Evolutionary conservation across 2,329 filamentous ascomycete genomes (phyloP), one percentile per base, ranked within the genome.

Genomic region (Coleophoma cylindrospora): DNA sequence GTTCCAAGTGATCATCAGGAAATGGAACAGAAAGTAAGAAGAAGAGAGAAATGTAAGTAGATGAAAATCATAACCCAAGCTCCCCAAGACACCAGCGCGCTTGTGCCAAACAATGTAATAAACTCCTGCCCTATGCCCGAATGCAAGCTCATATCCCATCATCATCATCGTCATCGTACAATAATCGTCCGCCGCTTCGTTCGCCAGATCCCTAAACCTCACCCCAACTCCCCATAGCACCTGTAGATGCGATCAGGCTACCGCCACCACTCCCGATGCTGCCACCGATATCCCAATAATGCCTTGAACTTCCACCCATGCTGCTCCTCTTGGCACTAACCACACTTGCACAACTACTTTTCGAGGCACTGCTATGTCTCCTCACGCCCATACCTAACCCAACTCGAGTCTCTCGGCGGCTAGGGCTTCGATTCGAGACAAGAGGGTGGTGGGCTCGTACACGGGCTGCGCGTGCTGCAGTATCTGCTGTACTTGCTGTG

Each of bases 211-310:
- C 22, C 33, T 54, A 86, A 22, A 87, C 80, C 69, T 92, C 89
- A 10, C 87, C 88, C 89, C 89, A 94, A 58, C 80, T 84, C 14
- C 88, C 88, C 75, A 87, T 81, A 9, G 79, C 80, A 1, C 83
- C 85, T 37, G 79, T 80, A 44, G 80, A 77, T 2, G 80, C 82
- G 65, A 88, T 81, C 54, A 84, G 74, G 56, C 84, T 88, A 3
- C 86, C 86, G 11, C 41, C 41, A 49, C 87, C 91, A 2, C 87
- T 88, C 21, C 90, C 79, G 48, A 57, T 59, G 84, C 91, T 6
- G 83, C 87, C 22, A 10, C 89, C 89, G 57, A 96, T 81, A 66
- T 96, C 91, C 91, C 91, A 96, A 67, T 95, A 96, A 65, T 95
- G 89, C 48, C 90, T 74, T 43, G 84, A 89, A 41, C 87, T 91